Evolutionary conservation across 495 filamentous ascomycete species (phyloP), one percentile per base, ranked within the genome.

Genomic region (Penicillium coffeae): DNA sequence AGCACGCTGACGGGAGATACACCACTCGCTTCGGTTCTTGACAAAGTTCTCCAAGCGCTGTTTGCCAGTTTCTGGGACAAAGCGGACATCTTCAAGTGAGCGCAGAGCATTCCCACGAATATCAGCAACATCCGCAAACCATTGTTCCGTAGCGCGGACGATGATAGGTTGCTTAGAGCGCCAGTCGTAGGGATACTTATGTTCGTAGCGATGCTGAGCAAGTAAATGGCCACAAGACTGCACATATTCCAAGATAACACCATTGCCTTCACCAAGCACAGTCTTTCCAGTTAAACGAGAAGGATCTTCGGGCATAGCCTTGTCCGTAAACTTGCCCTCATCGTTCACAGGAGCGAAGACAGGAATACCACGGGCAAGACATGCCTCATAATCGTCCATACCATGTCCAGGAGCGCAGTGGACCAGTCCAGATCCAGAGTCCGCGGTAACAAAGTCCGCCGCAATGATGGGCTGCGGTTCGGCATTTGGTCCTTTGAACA

Each of bases 171-270:
- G 78, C 63, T 96, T 97, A 3, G 93, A 93, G 27, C 94, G 77
- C 94, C 93, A 97, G 65, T 99, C 93, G 60, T 95, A 95, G 0
- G 93, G 93, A 64, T 97, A 96, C 62, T 95, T 96, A 75, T 97
- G 94, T 45, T 69, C 70, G 64, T 90, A 87, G 42, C 72, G 71
- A 47, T 92, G 84, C 9, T 77, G 75, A 3, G 75, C 71, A 19
- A 96, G 66, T 12, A 97, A 76, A n/a, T 66, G 58, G 15, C 62
- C 66, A 27, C 59, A 57, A 1, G 77, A 72, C 38, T 69, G 50
- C 2, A 92, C 70, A 32, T 86, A 76, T n/a, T 81, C 66, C 8
- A 96, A 63, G 3, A 95, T 85, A 9, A 77, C 79, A 3, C 68
- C 57, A 33, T 81, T 86, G 8, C 91, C 93, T 1, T 80, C 82